Evolutionary conservation across 2,329 filamentous ascomycete genomes (phyloP).

Genomic region (Elsinoe ampelina): DNA sequence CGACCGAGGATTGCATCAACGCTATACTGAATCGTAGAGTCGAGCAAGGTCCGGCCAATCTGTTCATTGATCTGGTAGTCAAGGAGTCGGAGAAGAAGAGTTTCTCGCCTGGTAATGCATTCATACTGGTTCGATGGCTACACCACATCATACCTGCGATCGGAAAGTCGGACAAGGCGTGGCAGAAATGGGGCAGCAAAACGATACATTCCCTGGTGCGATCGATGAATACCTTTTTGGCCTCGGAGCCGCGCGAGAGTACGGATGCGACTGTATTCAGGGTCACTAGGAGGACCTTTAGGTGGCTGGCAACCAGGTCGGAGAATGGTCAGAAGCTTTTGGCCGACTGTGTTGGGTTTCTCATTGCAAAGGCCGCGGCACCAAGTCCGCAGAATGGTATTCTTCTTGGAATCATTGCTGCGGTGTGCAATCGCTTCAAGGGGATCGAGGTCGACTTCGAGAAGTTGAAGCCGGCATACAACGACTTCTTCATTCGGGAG

Average conservation of each 20-base stretch:
- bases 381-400: conserved; percentile 62
- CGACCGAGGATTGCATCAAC: conserved; percentile 70
- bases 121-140: conserved; percentile 87
- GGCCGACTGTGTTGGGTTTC: conserved; percentile 51
- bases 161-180: conserved; percentile 48
- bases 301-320: conserved; percentile 57
- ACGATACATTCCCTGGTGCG: conserved; percentile 61
- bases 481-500: conserved; percentile 77
- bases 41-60: conserved; percentile 48
- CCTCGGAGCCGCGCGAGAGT: conserved; percentile 52
- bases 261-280: conserved; percentile 66
- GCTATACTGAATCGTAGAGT: conserved; percentile 54
- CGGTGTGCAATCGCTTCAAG: conserved; percentile 67
- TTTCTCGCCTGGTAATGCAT: conserved; percentile 71
- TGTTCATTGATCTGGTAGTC: conserved; percentile 58
- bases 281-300: conserved; percentile 68
- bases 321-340: conserved; percentile 54
- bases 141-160: conserved; percentile 67
- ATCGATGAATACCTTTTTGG: conserved; percentile 68
- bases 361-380: conserved; percentile 59
- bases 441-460: conserved; percentile 54
- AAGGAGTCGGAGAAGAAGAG: conserved; percentile 66
- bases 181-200: conserved; percentile 56
- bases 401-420: conserved; percentile 76
- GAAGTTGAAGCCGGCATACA: conserved; percentile 60